Base-by-base conservation (phyloP, 1,284 basidiomycete genomes). In the Fomitopsis schrenkii region DNA sequence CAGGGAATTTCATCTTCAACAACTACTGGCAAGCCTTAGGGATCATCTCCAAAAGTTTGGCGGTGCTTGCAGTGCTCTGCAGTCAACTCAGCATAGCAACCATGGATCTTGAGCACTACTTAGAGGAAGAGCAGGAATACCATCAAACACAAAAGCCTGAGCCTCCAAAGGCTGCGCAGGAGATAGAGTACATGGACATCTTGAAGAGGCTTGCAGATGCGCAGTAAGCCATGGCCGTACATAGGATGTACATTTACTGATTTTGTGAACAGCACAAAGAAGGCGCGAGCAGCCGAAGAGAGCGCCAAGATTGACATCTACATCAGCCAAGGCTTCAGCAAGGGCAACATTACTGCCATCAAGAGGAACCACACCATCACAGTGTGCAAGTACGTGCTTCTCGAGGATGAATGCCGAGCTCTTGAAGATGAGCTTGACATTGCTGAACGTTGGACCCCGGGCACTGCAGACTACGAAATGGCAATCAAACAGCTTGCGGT, bases 11-110 rank as follows among this genome's bases (percentile, higher is more conserved):
- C 56, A 63, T 72, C 0, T 61, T 55, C 35, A 61, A 70, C 14
- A 74, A 74, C 45, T 72, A 73, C 54, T 50, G 63, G 1, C 69
- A 71, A 44, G 69, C 68, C 0, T 53, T 70, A 5, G 35, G 58
- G 8, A 67, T 71, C 53, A 64, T 72, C 17, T 3, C 19, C 0
- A 56, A 61, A 2, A 63, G 68, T 35, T 26, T 48, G 0, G 54
- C 40, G 1, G 59, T 33, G 0, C 46, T 68, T 7, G 45, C 58
- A 7, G 59, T 63, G 1, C 40, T 59, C 60, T 48, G 22, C 9
- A 12, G 4, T 19, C 12, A 28, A 22, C 46, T 48, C 17, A 28
- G 10, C 10, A 14, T n/a, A 14, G 28, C 17, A 17, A 26, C 33
- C 1, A 58, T 35, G 1, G 68, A 71, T 53, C 72, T 65, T 56